These are phyloP conservation scores for Grifola frondosa DNA, from an alignment of 1,284 basidiomycete genomes.

Conservation along the genomic window DNA sequence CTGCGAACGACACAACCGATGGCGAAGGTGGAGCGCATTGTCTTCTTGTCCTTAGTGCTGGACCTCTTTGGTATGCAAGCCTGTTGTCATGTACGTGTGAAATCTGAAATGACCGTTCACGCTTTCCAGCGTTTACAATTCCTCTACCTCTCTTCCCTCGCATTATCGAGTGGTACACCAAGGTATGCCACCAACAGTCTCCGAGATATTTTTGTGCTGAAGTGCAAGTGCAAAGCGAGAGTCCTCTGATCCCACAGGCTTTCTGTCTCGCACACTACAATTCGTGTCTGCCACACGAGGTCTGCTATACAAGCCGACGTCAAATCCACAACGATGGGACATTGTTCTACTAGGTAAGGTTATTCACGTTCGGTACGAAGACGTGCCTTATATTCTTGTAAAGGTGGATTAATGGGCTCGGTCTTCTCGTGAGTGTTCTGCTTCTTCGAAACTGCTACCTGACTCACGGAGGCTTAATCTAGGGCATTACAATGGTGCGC, in stretches of 20 bases:
- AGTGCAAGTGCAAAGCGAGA: no score
- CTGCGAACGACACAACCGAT: slow-evolving; percentile 35
- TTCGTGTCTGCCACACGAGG: slow-evolving; percentile 64
- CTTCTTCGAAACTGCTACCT: background rate
- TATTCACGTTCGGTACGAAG: slow-evolving; percentile 1
- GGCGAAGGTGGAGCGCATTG: slow-evolving; percentile 71
- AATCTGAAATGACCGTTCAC: background rate
- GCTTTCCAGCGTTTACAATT: slow-evolving; percentile 78
- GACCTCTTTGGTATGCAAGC: slow-evolving; percentile 82
- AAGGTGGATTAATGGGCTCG: slow-evolving; percentile 85
- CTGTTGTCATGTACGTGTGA: slow-evolving; percentile 4
- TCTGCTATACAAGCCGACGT: slow-evolving; percentile 55
- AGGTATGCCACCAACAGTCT: slow-evolving; percentile 42
- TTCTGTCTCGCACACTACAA: slow-evolving; percentile 67
- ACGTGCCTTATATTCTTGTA: slow-evolving; percentile 10
- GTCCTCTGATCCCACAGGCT: slow-evolving; percentile 62
- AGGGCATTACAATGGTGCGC: slow-evolving; percentile 74
- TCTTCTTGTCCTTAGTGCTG: slow-evolving; percentile 80
- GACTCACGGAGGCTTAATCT: slow-evolving; percentile 10
- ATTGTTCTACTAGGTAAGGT: slow-evolving; percentile 72
- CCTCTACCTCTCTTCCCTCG: slow-evolving; percentile 91
- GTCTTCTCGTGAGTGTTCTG: slow-evolving; percentile 72
- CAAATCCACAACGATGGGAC: slow-evolving; percentile 75
- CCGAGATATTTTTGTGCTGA: slow-evolving; percentile 3
- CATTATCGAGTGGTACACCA: slow-evolving; percentile 85